Evolutionary conservation across 1,284 basidiomycete species (phyloP).

Genomic region (Ganoderma sinense): DNA sequence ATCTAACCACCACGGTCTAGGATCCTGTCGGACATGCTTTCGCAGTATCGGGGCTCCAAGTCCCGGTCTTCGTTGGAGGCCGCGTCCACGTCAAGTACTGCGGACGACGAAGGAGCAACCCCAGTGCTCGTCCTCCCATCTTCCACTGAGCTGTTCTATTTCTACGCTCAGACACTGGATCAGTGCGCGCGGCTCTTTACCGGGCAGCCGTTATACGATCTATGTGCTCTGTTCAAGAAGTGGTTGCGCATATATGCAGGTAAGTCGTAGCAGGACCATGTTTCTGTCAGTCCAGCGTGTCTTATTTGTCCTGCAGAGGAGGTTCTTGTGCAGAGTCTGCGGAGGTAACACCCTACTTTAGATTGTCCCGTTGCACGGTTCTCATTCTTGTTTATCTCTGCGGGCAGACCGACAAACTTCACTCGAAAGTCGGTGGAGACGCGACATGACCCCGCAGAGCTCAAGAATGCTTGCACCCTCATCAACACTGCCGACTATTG

Average conservation of each 20-base stretch:
- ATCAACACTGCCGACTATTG: slow-evolving; percentile 99
- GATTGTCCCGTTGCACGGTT: not conserved
- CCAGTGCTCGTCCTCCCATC: slow-evolving; percentile 84
- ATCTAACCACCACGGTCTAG: slow-evolving; percentile 45
- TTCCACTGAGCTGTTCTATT: slow-evolving; percentile 97
- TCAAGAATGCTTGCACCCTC: slow-evolving; percentile 85
- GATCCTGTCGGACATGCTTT: slow-evolving; percentile 82
- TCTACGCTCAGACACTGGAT: slow-evolving; percentile 95
- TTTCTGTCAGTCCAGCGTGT: not conserved
- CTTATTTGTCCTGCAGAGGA: slow-evolving; percentile 65
- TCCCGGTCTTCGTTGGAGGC: slow-evolving; percentile 77
- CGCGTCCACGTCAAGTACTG: slow-evolving; percentile 45
- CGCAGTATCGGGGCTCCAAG: slow-evolving; percentile 72
- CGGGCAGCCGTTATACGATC: slow-evolving; percentile 81
- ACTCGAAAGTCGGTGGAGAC: slow-evolving; percentile 79
- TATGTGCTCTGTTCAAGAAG: slow-evolving; percentile 86
- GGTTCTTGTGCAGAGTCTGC: slow-evolving; percentile 77
- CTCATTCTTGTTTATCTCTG: slow-evolving; percentile 8
- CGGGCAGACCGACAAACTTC: slow-evolving; percentile 41
- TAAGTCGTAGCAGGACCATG: slow-evolving; percentile 41
- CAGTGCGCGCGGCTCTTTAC: slow-evolving; percentile 91
- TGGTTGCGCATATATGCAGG: slow-evolving; percentile 95
- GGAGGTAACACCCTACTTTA: slow-evolving; percentile 52
- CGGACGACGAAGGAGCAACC: slow-evolving; percentile 56
- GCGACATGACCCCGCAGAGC: slow-evolving; percentile 74